Conservation (phyloP, 306 rosid species). For the Acmispon strigosus region DNA sequence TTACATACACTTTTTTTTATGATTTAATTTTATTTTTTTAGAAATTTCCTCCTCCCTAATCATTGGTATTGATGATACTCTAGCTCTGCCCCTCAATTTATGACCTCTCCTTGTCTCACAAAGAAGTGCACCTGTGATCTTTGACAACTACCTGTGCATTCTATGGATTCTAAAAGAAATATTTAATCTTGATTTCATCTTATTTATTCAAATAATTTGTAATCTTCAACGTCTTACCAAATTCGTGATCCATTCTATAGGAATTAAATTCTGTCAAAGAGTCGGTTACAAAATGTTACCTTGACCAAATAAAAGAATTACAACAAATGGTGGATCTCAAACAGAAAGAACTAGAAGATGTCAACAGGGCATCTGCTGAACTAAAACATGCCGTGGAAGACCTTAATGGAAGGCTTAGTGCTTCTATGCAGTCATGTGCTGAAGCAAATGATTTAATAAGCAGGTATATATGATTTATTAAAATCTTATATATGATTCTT, state of each 20-base stretch:
- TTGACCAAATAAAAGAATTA: slow-evolving; percentile 59
- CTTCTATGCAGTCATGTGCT: slow-evolving; percentile 73
- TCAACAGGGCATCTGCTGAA: slow-evolving; percentile 55
- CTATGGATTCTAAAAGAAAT: slow-evolving; percentile 7
- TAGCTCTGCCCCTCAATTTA: background rate
- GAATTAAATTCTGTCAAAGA: slow-evolving; percentile 69
- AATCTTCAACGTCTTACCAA: background rate
- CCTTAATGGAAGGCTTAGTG: slow-evolving; percentile 69
- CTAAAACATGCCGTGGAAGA: slow-evolving; percentile 75
- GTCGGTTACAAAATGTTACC: slow-evolving; percentile 49
- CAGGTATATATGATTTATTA: slow-evolving; percentile 43
- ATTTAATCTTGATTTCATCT: background rate
- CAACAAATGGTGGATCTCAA: slow-evolving; percentile 53
- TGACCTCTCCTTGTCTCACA: background rate
- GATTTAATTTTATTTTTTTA: background rate
- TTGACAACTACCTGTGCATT: slow-evolving; percentile 8
- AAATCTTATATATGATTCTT: background rate
- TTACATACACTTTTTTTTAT: background rate
- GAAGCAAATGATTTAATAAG: slow-evolving; percentile 83
- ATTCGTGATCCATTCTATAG: slow-evolving; percentile 35
- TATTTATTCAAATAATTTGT: background rate
- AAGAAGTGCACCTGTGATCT: background rate
- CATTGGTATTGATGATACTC: background rate
- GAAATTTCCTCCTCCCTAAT: background rate
- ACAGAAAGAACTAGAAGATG: slow-evolving; percentile 63